Evolutionary conservation across 2,329 filamentous ascomycete species (phyloP), one percentile per base, ranked within the genome.

Genomic region (Ophioceras dolichostomum): DNA sequence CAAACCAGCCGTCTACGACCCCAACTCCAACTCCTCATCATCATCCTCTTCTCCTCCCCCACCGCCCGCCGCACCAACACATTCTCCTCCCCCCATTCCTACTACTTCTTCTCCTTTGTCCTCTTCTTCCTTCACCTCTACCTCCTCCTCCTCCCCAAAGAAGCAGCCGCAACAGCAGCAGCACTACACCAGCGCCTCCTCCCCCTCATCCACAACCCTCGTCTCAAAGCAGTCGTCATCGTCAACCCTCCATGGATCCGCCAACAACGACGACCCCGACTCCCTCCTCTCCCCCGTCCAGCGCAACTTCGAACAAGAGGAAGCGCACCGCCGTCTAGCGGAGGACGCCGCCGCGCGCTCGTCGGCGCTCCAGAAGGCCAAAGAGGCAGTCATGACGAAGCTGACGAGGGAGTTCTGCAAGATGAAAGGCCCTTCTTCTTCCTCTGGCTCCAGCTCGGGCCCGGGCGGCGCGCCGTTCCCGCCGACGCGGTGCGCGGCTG

Each of bases 371-470:
- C 64, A 65, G 48, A 68, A 70, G 41, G 76, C 75, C 24, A 74
- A 72, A 50, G 71, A 74, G 43, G 69, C 71, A 1, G 73, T 80
- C 10, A 57, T 79, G 38, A 64, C 61, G 42, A 76, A 76, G 46
- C 62, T 79, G 36, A 68, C 63, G 47, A 64, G 64, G 39, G 69
- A 77, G 49, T 76, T 67, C 38, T 42, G 19, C 9, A 37, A 30
- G 10, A 26, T 26, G 8, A 26, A 26, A 26, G 8, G n/a, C n/a
- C 27, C 27, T 6, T 8, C 17, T 10, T 19, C 27, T 18, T 13
- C 19, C 12, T 7, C 32, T 5, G 21, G 30, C 19, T 8, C n/a
- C 12, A 14, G 21, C 20, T 19, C 20, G 8, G 22, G 18, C 16
- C 19, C 13, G 20, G n/a, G 32, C 14, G 13, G 32, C 7, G 32